Conservation (phyloP, 768 basidiomycete species). For the Pisolithus tinctorius region DNA sequence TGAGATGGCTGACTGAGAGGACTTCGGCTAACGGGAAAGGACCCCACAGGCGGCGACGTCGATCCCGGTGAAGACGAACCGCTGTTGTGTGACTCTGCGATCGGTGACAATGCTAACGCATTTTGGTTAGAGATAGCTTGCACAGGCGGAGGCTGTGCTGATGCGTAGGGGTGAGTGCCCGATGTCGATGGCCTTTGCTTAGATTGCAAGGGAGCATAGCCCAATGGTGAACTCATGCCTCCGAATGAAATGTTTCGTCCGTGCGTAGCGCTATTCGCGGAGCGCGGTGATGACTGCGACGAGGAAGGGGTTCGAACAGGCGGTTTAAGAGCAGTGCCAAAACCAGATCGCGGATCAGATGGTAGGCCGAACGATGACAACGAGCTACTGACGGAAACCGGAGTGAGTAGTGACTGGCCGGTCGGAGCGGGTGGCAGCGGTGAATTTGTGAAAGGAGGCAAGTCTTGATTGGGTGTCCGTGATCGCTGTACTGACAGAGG, state of each 20-base stretch:
- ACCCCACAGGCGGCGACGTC: conserved; percentile 39
- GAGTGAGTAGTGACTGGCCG: conserved; percentile 37
- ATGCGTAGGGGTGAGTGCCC: conserved; percentile 54
- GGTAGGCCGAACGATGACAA: conserved; percentile 52
- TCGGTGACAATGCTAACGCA: conserved; percentile 57
- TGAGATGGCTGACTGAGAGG: conserved; percentile 47
- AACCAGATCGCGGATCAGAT: conserved; percentile 52
- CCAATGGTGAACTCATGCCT: conserved; percentile 35
- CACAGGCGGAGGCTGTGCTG: conserved; percentile 38
- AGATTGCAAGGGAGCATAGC: conserved; percentile 26
- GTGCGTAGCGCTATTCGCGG: conserved; percentile 41
- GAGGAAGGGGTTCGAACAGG: conserved; percentile 32
- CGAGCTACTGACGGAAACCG: conserved; percentile 22
- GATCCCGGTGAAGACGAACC: conserved; percentile 25
- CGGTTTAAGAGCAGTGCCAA: conserved; percentile 31
- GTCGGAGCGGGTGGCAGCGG: conserved; percentile 36
- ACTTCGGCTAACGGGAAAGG: conserved; percentile 54
- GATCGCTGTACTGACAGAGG: conserved; percentile 28
- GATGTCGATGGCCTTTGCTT: conserved; percentile 43
- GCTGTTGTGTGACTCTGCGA: conserved; percentile 53
- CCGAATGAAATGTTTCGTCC: conserved; percentile 46
- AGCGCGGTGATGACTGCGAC: conserved; percentile 27
- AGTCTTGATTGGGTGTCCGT: conserved; percentile 58
- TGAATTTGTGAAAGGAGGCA: conserved; percentile 37
- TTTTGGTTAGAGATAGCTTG: conserved; percentile 27